Evolutionary conservation across 2,329 filamentous ascomycete species (phyloP).

Genomic region (Colletotrichum kahawae): DNA sequence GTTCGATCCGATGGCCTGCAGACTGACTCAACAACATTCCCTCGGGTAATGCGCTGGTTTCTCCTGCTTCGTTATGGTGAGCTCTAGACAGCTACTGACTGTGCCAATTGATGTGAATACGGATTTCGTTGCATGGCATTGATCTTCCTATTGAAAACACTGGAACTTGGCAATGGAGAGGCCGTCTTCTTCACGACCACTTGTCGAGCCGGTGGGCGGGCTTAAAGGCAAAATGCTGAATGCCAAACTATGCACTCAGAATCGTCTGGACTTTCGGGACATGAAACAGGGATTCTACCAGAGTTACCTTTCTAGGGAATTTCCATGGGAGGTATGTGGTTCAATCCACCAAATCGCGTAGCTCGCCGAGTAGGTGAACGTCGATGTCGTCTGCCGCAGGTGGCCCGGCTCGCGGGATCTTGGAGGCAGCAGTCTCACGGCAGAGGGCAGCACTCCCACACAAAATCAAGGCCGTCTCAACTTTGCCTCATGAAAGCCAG

Average conservation of each 20-base stretch:
- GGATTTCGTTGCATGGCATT: fast-evolving
- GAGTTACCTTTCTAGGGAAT: neutral
- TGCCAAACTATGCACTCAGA: neutral
- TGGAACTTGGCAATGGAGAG: neutral
- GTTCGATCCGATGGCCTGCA: neutral
- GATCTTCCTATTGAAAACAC: neutral
- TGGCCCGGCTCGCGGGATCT: neutral
- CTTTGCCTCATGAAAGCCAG: conserved; percentile 12
- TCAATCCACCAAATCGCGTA: neutral
- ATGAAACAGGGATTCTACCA: neutral
- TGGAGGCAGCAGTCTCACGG: neutral
- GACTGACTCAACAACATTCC: neutral
- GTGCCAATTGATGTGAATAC: fast-evolving
- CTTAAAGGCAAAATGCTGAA: neutral
- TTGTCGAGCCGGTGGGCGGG: neutral
- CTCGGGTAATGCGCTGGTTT: neutral
- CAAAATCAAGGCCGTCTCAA: conserved; percentile 9
- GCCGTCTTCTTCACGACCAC: neutral
- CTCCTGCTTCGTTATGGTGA: neutral
- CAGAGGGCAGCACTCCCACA: neutral
- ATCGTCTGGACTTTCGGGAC: neutral
- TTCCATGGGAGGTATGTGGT: neutral
- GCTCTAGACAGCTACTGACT: neutral
- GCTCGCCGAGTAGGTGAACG: neutral
- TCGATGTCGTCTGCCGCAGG: neutral